Percentiles rank a stretch among this genome's conserved stretches.
These are phyloP conservation scores for Echites panduratus DNA, from an alignment of 257 asterid genomes.

Conservation along the genomic window DNA sequence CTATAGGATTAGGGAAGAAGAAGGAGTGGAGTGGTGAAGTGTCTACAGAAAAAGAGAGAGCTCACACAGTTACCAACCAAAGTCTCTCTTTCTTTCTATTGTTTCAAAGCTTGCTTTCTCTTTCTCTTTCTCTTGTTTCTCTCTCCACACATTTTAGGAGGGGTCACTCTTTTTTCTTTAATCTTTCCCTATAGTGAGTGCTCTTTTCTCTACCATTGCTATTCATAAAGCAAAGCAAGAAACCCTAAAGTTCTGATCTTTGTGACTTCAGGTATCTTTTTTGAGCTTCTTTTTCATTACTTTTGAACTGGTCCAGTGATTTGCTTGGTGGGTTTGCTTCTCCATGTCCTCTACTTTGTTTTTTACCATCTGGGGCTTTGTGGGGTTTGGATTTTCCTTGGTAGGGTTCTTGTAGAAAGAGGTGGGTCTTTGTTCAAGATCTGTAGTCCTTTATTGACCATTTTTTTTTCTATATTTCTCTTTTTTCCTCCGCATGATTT, in stretches of 20 bases:
- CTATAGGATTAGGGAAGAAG: neutral
- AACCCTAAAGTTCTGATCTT: slow-evolving; percentile 59
- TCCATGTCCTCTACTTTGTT: slow-evolving; percentile 30
- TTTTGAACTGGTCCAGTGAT: slow-evolving; percentile 50
- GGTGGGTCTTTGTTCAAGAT: slow-evolving; percentile 68
- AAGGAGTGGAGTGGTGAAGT: neutral
- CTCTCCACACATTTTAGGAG: neutral
- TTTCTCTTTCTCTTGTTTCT: slow-evolving; percentile 21
- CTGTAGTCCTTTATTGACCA: slow-evolving; percentile 58
- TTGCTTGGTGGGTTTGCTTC: slow-evolving; percentile 48
- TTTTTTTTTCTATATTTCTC: slow-evolving; percentile 31
- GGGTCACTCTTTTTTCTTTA: slow-evolving; percentile 4
- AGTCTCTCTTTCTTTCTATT: slow-evolving; percentile 26
- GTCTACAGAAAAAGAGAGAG: neutral
- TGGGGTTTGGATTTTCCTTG: slow-evolving; percentile 55
- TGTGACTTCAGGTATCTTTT: slow-evolving; percentile 46
- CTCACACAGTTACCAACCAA: slow-evolving; percentile 31
- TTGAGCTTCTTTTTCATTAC: slow-evolving; percentile 36
- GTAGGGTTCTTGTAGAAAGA: slow-evolving; percentile 53
- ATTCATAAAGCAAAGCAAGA: slow-evolving; percentile 21
- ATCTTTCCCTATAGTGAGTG: slow-evolving; percentile 6
- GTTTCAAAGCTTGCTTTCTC: slow-evolving; percentile 25
- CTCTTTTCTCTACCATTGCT: slow-evolving; percentile 24
- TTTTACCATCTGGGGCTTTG: slow-evolving; percentile 38
- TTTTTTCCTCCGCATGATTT: slow-evolving; percentile 33